Conservation (phyloP, 176 grass and related monocot species). For the Puccinellia tenuiflora region DNA sequence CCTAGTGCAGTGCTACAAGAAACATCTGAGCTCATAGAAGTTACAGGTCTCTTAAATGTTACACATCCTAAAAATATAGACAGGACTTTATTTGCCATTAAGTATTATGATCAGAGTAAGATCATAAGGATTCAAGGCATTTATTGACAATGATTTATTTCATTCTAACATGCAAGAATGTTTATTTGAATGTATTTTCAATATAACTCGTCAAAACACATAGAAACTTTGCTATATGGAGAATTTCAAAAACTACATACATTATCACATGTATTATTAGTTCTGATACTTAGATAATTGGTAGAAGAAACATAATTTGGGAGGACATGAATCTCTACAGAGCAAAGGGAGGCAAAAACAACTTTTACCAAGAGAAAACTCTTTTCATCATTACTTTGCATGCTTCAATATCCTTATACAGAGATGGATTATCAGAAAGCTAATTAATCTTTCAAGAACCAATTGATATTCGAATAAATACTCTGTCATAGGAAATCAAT, state of each 20-base stretch:
- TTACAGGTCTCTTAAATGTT: background rate
- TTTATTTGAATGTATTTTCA: background rate
- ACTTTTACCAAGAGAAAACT: background rate
- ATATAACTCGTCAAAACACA: background rate
- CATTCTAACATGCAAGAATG: background rate
- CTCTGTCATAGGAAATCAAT: background rate
- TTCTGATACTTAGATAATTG: background rate
- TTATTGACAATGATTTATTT: background rate
- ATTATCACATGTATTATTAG: background rate
- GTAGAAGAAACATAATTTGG: background rate
- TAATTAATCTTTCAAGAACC: background rate
- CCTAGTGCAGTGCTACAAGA: background rate
- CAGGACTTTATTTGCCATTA: background rate
- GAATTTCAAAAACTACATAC: background rate
- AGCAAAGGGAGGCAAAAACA: background rate
- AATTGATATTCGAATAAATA: background rate
- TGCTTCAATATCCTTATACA: background rate
- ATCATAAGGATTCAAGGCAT: background rate
- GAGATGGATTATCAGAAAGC: background rate
- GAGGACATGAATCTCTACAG: conserved; percentile 1
- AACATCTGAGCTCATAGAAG: conserved; percentile 3
- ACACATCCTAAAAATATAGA: background rate
- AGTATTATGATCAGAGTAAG: conserved; percentile 1
- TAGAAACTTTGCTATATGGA: background rate
- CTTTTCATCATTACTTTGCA: background rate